Conservation (phyloP, 768 basidiomycete species). For the Russula foetens region DNA sequence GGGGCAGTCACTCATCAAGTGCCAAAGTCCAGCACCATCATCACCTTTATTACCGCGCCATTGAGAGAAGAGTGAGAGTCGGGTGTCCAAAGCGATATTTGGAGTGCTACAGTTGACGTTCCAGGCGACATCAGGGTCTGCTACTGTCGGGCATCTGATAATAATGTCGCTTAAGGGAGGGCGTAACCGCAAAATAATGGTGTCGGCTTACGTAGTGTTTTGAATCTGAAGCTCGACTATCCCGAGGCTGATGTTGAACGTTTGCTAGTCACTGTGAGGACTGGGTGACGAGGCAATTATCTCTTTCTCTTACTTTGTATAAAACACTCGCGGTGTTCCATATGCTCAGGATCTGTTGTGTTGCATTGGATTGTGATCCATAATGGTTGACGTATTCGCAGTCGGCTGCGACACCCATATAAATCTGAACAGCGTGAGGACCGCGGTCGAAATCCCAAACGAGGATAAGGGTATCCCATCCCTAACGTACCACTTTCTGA, state of each 20-base stretch:
- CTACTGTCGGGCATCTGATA: slow-evolving; percentile 50
- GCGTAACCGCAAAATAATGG: slow-evolving; percentile 2
- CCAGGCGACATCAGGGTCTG: slow-evolving; percentile 55
- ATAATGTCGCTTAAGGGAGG: neutral
- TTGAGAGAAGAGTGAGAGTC: slow-evolving; percentile 70
- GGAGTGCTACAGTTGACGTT: slow-evolving; percentile 55
- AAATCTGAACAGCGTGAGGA: slow-evolving; percentile 34
- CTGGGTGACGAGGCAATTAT: slow-evolving; percentile 1
- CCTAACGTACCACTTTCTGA: slow-evolving; percentile 62
- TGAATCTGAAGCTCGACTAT: slow-evolving; percentile 75
- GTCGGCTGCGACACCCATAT: slow-evolving; percentile 85
- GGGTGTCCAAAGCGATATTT: slow-evolving; percentile 49
- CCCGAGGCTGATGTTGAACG: slow-evolving; percentile 81
- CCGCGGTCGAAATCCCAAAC: neutral
- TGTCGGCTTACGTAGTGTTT: slow-evolving; percentile 36
- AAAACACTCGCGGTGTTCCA: slow-evolving; percentile 72
- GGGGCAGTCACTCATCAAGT: slow-evolving; percentile 78
- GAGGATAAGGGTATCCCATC: neutral
- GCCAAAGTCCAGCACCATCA: slow-evolving; percentile 82
- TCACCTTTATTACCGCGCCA: slow-evolving; percentile 70
- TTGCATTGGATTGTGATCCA: slow-evolving; percentile 56
- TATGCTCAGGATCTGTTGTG: slow-evolving; percentile 63
- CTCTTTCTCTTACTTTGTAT: slow-evolving; percentile 44
- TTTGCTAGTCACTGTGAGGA: slow-evolving; percentile 31
- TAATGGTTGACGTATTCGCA: slow-evolving; percentile 68